Evolutionary conservation across 2,329 filamentous ascomycete genomes (phyloP).

Genomic region (Colletotrichum sp.): DNA sequence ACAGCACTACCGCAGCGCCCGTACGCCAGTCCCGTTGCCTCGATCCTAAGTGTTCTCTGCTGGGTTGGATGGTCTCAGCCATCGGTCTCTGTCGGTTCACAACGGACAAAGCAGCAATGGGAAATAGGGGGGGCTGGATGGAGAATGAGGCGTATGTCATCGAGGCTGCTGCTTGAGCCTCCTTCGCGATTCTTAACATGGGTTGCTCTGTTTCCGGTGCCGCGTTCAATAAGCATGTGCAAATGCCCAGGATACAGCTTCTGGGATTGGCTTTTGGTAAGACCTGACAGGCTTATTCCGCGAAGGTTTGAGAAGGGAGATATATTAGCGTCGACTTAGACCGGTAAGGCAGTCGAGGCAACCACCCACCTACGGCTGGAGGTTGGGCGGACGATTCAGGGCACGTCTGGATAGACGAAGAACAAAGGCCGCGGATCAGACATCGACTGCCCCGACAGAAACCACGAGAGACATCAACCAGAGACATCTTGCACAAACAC

Average conservation of each 20-base stretch:
- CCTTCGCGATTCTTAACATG: not conserved
- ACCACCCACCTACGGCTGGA: not conserved
- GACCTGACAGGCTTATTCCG: not conserved
- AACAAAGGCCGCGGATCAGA: not conserved
- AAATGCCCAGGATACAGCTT: not conserved
- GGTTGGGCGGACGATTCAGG: not conserved
- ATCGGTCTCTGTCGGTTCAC: not conserved
- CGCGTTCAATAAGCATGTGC: not conserved
- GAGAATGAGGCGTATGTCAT: not conserved
- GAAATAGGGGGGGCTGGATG: not conserved
- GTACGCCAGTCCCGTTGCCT: not conserved
- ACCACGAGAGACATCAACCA: not conserved
- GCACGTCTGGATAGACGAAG: not conserved
- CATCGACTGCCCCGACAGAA: not conserved
- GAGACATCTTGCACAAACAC: not conserved
- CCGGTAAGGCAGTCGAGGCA: not conserved
- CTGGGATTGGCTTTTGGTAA: not conserved
- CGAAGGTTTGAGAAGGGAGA: not conserved
- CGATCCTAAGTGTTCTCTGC: not conserved
- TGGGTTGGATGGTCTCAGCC: not conserved
- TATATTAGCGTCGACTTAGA: not conserved
- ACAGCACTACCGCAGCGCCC: not conserved
- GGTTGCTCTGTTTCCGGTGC: not conserved
- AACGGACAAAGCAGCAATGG: not conserved
- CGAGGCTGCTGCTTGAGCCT: not conserved